Percentiles rank a stretch among this genome's conserved stretches.
Conservation (phyloP, 495 filamentous ascomycete genomes). For the Rhypophila decipiens region DNA sequence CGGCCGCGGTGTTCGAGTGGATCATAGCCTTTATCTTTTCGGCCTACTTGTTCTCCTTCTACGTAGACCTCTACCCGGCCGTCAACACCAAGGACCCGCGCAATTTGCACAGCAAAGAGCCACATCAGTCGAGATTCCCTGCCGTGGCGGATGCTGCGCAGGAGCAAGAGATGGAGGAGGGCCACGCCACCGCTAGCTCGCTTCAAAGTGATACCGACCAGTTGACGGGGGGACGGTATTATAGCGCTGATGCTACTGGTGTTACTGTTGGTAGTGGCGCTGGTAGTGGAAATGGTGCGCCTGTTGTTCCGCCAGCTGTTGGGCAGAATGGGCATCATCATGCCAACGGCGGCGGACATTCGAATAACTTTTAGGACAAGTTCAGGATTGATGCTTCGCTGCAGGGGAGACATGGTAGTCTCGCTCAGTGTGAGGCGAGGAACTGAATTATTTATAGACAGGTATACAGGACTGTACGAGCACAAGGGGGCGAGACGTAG, state of each 20-base stretch:
- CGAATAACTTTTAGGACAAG: constrained; percentile 11
- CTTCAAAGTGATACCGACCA: neutral
- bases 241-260: too few species aligned
- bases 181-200: neutral
- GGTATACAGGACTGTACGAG: too few species aligned
- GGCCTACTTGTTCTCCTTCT: constrained; percentile 82
- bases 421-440: too few species aligned
- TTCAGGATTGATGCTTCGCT: constrained; percentile 6
- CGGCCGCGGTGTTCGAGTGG: constrained; percentile 63
- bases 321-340: too few species aligned
- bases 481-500: too few species aligned
- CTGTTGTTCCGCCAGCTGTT: neutral
- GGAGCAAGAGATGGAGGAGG: constrained; percentile 3
- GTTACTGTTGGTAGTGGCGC: too few species aligned
- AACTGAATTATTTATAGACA: too few species aligned
- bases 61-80: constrained; percentile 80
- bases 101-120: neutral
- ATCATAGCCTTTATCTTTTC: constrained; percentile 83
- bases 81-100: constrained; percentile 49
- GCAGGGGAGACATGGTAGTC: too few species aligned
- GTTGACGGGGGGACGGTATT: too few species aligned
- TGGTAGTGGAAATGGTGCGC: neutral
- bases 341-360: neutral
- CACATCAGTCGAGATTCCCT: neutral
- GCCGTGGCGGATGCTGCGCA: neutral